Evolutionary conservation across 495 filamentous ascomycete genomes (phyloP), one percentile per base, ranked within the genome.

Genomic region (Talaromyces nanjingensis): DNA sequence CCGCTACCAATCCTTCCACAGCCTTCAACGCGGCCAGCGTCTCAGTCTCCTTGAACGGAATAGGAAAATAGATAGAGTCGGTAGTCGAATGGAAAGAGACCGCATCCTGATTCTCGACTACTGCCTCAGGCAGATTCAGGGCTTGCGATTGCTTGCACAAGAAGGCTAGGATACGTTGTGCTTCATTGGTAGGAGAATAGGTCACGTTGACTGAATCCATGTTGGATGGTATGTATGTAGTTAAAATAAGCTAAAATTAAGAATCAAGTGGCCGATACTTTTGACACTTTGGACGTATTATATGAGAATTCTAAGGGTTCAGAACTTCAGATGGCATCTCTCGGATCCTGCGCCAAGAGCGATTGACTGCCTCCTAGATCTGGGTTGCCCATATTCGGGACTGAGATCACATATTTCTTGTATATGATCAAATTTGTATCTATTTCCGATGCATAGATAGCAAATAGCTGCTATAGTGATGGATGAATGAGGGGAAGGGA

Each of bases 11-110:
- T n/a, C 83, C 88, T 71, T 91, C 88, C 4, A 91, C 71, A 25
- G 83, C 87, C 71, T 91, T 91, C 69, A 91, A 74, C 3, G 87
- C 87, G 4, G 86, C 84, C 4, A 82, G 76, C 0, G 84, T 84
- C 68, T 91, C 87, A 11, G 87, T 87, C 71, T 91, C 87, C 68
- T 87, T 89, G 67, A 91, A 80, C 8, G 88, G 88, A 63, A 83
- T 87, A 0, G 89, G 88, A 56, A 88, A 80, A 64, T 79, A 81
- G 29, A 79, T 72, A 57, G 74, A 66, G 65, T 81, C 73, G 25
- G 77, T 72, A 20, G 71, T 71, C 14, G 79, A 74, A 14, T 71
- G 70, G 66, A 81, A 79, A 0, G 72, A 73, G 3, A 81, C 79
- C 5, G 70, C 67, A 45, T 76, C 71, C 45, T 73, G 74, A 39